Conservation (phyloP, 179 eudicot genomes). For the Actinidia arguta region DNA sequence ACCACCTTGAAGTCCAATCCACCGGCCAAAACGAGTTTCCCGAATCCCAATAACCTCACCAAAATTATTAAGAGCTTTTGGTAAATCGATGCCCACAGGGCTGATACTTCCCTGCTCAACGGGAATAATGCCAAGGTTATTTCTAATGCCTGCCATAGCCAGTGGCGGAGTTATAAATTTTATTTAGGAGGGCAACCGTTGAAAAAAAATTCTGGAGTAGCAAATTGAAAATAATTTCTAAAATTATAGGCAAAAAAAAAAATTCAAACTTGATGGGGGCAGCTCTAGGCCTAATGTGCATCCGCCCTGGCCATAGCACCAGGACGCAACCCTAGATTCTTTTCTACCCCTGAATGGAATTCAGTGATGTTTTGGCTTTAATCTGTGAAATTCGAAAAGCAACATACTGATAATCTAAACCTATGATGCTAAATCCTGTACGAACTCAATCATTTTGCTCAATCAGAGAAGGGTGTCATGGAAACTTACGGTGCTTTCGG, state of each 20-base stretch:
- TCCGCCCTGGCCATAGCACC: too few relatives aligned
- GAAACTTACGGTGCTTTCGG: conserved; percentile 67
- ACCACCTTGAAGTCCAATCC: conserved; percentile 66
- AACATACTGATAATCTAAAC: background rate
- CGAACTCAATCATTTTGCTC: background rate
- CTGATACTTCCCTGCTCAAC: conserved; percentile 69
- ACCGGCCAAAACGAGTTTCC: conserved; percentile 62
- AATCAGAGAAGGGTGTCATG: background rate
- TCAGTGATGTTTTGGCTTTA: conserved; percentile 85
- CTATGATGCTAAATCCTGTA: background rate
- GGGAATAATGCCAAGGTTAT: conserved; percentile 53
- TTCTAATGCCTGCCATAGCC: conserved; percentile 71
- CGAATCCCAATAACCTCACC: conserved; percentile 90
- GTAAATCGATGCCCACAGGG: conserved; percentile 81
- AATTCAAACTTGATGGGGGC: too few relatives aligned
- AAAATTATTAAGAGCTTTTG: conserved; percentile 85
- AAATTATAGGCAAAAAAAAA: too few relatives aligned
- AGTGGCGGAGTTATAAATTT: too few relatives aligned
- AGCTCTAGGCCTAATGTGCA: too few relatives aligned
- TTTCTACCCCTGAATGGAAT: conserved; percentile 89
- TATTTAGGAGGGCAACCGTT: too few relatives aligned
- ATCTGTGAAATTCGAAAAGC: conserved; percentile 41
- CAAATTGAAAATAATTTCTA: too few relatives aligned
- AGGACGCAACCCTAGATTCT: conserved; percentile 76
- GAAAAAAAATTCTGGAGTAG: too few relatives aligned